Conservation (phyloP, 108 stramenopile species). For the Cyclotella choctawhatcheeana region DNA sequence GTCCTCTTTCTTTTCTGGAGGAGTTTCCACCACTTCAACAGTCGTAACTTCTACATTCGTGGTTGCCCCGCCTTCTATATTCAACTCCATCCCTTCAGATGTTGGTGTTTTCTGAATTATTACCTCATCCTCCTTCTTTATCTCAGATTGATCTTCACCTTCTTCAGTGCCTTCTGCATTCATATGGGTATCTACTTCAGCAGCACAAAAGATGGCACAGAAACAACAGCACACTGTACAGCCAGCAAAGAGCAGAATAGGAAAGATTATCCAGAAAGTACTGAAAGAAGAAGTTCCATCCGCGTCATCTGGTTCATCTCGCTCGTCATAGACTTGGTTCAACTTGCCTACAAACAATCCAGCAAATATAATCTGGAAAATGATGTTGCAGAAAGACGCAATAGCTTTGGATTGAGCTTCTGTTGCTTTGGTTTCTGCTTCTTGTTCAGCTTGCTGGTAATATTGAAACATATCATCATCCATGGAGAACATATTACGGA, state of each 20-base stretch:
- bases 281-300: slow-evolving; percentile 59
- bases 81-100: slow-evolving; percentile 15
- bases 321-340: slow-evolving; percentile 53
- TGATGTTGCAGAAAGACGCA: slow-evolving; percentile 49
- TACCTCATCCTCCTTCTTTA: slow-evolving; percentile 1
- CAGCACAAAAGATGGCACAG: slow-evolving; percentile 74
- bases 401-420: slow-evolving; percentile 67
- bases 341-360: slow-evolving; percentile 75
- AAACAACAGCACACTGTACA: slow-evolving; percentile 65
- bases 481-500: slow-evolving; percentile 47
- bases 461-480: slow-evolving; percentile 75
- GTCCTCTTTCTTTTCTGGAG: slow-evolving; percentile 19
- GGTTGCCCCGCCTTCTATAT: slow-evolving; percentile 18
- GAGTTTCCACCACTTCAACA: neutral
- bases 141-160: neutral
- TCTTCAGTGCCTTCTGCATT: slow-evolving; percentile 19
- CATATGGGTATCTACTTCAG: slow-evolving; percentile 39
- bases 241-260: slow-evolving; percentile 71
- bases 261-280: slow-evolving; percentile 83
- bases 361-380: slow-evolving; percentile 63
- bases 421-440: slow-evolving; percentile 65
- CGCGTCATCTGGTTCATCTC: slow-evolving; percentile 40
- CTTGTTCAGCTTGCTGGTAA: slow-evolving; percentile 69
- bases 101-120: slow-evolving; percentile 8
- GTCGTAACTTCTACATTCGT: slow-evolving; percentile 4